Percentiles rank a stretch among this genome's conserved stretches.
These are phyloP conservation scores for Taphrina wiesneri DNA, from an alignment of 1,139 yeast species.

Conservation along the genomic window DNA sequence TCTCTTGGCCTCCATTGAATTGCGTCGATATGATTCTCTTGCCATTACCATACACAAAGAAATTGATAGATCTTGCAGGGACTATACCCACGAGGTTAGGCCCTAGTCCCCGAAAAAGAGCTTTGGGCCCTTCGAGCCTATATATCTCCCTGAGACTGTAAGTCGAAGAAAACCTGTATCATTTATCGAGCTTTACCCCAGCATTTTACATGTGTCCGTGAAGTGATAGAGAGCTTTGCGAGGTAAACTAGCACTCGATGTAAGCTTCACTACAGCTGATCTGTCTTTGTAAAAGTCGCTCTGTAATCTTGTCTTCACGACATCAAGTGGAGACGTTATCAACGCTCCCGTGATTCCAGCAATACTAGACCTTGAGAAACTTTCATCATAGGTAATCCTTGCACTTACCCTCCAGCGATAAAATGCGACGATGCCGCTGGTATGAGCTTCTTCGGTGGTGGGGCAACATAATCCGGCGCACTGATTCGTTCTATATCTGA, in stretches of 20 bases:
- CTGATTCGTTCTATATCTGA: conserved; percentile 1
- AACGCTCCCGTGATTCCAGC: conserved; percentile 99
- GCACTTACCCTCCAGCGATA: conserved; percentile 36
- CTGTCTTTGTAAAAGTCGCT: conserved; percentile 64
- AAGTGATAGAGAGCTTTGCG: conserved; percentile 62
- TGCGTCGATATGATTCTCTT: conserved; percentile 68
- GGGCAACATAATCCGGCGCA: neutral
- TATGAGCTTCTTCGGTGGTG: neutral
- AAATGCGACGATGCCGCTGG: conserved; percentile 35
- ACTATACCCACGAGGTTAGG: conserved; percentile 98
- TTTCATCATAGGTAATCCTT: neutral
- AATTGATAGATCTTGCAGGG: conserved; percentile 95
- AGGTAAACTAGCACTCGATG: conserved; percentile 41
- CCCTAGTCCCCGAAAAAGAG: conserved; percentile 90
- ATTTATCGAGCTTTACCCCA: conserved; percentile 44
- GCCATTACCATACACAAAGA: conserved; percentile 91
- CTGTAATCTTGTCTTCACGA: conserved; percentile 91
- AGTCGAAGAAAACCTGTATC: neutral
- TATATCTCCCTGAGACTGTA: conserved; percentile 67
- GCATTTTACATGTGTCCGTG: conserved; percentile 60
- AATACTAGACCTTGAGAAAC: conserved; percentile 43
- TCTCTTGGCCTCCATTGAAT: conserved; percentile 73
- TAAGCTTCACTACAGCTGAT: conserved; percentile 48
- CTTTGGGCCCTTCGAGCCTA: conserved; percentile 73
- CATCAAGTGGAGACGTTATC: conserved; percentile 92